Base-by-base conservation (phyloP, 1,284 basidiomycete species). In the Ceratobasidium sp. region DNA sequence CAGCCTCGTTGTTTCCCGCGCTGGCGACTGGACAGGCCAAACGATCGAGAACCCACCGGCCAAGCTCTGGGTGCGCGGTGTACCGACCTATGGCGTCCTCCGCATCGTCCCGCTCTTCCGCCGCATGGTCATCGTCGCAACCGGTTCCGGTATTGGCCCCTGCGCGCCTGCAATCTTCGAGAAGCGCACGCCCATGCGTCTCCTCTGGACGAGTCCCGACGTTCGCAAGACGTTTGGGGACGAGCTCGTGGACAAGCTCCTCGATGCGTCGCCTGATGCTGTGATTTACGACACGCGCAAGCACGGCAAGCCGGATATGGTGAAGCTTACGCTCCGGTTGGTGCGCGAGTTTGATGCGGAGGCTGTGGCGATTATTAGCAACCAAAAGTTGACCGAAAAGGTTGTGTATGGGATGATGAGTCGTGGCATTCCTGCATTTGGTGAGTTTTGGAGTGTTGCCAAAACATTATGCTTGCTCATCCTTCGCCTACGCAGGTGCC, bases 261-360 rank as follows among this genome's bases (percentile, higher is more conserved):
- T 90, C 43, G 83, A 83, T 25, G 86, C 86, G 5, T 86, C 85
- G n/a, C 89, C 88, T 6, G 86, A 85, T 64, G 88, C 89, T 22
- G 87, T 89, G 40, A 84, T 90, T 40, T 90, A 90, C 80, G 89
- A 90, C 79, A 90, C 89, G 19, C 87, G 88, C 52, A 85, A 83
- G 54, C 85, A 90, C 78, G 89, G 89, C 22, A 89, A 89, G 81
- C 89, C 89, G 2, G 88, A 90, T 82, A 89, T 90, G 88, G 88
- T 90, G 69, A 89, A 89, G 80, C 75, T 78, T 25, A 73, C 76
- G 2, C 71, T 76, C 25, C 78, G 87, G 46, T 83, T 90, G 54
- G 88, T 89, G 7, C 85, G 85, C 59, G 89, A 90, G 80, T 90
- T 89, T 82, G 82, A 90, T 44, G 89, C 89, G 2, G 89, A 90